phyloP scores from a whole-genome alignment of 345 rosid genomes.

The Capsella bursapastoris region DNA sequence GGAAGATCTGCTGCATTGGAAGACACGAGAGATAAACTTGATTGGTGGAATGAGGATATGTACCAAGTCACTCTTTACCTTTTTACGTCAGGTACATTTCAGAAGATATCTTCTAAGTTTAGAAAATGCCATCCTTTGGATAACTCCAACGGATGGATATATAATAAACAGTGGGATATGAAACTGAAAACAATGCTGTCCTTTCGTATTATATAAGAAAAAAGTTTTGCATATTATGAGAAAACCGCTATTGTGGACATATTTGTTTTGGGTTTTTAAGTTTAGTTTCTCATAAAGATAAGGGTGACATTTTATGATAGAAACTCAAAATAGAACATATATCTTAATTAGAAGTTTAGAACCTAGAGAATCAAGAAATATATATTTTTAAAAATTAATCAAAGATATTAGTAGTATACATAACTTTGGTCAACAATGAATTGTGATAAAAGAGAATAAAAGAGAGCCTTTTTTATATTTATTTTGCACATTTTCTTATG shows the following conservation, averaged over 20 bases:
- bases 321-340: no score
- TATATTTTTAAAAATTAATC: not conserved
- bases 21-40: constrained; percentile 25
- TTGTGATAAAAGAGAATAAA: not conserved
- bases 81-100: constrained; percentile 10
- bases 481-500: constrained; percentile 5
- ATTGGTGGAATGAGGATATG: constrained; percentile 38
- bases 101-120: not conserved
- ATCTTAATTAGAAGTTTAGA: no score
- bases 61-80: constrained; percentile 31
- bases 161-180: not conserved
- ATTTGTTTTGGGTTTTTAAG: not conserved
- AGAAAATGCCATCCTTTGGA: constrained; percentile 29
- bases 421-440: not conserved
- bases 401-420: not conserved
- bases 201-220: not conserved
- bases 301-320: no score
- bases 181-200: not conserved
- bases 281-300: not conserved
- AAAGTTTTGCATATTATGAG: not conserved
- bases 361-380: no score
- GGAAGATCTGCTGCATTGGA: not conserved
- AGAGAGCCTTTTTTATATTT: no score
- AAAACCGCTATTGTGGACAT: not conserved
- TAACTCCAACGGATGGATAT: constrained; percentile 28